phyloP scores from a whole-genome alignment of 2,329 filamentous ascomycete species.

The Colletotrichum incanum region DNA sequence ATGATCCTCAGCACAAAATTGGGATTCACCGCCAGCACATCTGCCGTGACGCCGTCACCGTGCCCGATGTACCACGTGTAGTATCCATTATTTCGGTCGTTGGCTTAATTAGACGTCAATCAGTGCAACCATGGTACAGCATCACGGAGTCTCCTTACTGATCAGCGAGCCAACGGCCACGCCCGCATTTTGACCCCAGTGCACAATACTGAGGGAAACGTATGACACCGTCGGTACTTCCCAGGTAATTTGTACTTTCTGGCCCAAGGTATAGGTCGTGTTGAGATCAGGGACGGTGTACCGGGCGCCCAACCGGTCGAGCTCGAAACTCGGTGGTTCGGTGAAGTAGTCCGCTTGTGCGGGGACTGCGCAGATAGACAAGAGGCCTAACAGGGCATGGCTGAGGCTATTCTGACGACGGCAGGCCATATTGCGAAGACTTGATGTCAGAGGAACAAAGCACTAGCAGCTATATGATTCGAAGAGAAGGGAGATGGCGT shows the following conservation, averaged over 20 bases:
- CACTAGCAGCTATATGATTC: neutral
- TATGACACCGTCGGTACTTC: conserved; percentile 23
- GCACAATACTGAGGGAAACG: conserved; percentile 33
- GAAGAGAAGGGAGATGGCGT: neutral
- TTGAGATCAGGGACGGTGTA: conserved; percentile 26
- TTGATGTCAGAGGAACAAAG: neutral
- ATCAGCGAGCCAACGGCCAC: conserved; percentile 28
- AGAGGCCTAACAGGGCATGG: neutral
- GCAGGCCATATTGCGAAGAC: neutral
- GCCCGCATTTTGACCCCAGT: conserved; percentile 27
- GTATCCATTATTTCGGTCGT: conserved; percentile 26
- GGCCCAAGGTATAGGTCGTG: conserved; percentile 20
- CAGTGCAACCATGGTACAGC: neutral
- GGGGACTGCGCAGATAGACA: neutral
- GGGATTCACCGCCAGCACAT: conserved; percentile 2
- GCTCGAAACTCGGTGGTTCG: conserved; percentile 36
- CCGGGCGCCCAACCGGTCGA: conserved; percentile 11
- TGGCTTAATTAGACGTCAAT: conserved; percentile 17
- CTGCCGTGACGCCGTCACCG: conserved; percentile 13
- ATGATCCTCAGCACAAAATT: conserved; percentile 27
- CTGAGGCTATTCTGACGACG: conserved; percentile 67
- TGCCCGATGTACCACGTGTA: conserved; percentile 34
- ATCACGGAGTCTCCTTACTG: neutral
- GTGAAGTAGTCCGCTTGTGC: conserved; percentile 29
- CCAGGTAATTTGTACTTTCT: conserved; percentile 31